These are phyloP conservation scores for Cubamyces lactineus DNA, from an alignment of 768 basidiomycete genomes.

Conservation along the genomic window DNA sequence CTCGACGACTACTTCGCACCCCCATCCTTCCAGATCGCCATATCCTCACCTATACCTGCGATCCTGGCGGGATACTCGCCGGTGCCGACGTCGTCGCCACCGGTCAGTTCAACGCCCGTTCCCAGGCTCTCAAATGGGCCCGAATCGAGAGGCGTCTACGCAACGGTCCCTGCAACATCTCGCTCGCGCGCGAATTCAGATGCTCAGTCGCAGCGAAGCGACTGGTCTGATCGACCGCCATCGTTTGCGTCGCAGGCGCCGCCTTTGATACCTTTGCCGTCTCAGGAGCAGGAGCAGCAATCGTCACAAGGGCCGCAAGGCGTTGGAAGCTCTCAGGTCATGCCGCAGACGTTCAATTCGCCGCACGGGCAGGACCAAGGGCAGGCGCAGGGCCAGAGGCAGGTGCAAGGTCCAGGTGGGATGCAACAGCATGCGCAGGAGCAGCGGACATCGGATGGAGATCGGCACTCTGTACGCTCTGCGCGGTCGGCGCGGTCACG, in stretches of 20 bases:
- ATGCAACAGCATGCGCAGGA: too few species aligned
- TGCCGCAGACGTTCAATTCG: background rate
- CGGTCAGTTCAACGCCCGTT: conserved; percentile 20
- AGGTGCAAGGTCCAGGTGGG: too few species aligned
- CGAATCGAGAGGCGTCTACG: conserved; percentile 20
- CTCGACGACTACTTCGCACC: conserved; percentile 28
- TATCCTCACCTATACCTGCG: conserved; percentile 33
- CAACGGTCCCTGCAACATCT: conserved; percentile 10
- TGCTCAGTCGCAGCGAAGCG: conserved; percentile 16
- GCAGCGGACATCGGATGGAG: conserved; percentile 17
- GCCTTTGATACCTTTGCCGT: conserved; percentile 17
- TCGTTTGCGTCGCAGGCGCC: conserved; percentile 27
- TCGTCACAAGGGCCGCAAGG: conserved; percentile 5
- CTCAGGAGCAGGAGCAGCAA: background rate
- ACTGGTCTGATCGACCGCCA: conserved; percentile 25
- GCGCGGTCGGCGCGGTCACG: conserved; percentile 13
- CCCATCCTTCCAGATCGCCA: conserved; percentile 32
- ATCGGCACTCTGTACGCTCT: conserved; percentile 21
- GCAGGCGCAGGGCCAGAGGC: background rate
- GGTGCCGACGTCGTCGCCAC: conserved; percentile 16
- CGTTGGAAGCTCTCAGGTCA: background rate
- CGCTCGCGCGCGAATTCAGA: conserved; percentile 22
- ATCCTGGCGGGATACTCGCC: conserved; percentile 29
- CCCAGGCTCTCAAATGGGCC: conserved; percentile 18
- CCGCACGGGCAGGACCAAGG: background rate